Conservation (phyloP, 2,329 filamentous ascomycete species). For the Aspergillus amoenus region DNA sequence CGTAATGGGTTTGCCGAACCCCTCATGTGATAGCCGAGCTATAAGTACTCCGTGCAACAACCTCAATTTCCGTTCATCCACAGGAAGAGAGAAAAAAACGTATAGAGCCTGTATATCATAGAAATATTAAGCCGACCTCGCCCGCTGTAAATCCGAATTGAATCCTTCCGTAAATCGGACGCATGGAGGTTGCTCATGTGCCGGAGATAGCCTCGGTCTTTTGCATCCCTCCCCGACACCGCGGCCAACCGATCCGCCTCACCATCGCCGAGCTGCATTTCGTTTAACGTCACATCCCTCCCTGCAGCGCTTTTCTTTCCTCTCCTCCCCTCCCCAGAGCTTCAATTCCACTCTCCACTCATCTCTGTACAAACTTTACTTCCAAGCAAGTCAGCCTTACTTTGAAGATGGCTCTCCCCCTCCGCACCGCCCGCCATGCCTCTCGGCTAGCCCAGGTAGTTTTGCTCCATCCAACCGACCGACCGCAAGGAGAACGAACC, state of each 20-base stretch:
- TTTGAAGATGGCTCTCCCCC: conserved; percentile 21
- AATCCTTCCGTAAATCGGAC: neutral
- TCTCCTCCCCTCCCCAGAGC: conserved; percentile 5
- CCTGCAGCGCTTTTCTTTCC: neutral
- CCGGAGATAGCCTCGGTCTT: conserved; percentile 7
- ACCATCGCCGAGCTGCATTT: neutral
- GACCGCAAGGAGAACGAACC: neutral
- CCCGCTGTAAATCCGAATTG: neutral
- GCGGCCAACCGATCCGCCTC: conserved; percentile 15
- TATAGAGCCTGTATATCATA: neutral
- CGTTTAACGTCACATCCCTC: neutral
- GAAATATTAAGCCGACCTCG: neutral
- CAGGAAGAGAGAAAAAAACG: neutral
- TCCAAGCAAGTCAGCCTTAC: conserved; percentile 13
- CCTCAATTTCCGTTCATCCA: neutral
- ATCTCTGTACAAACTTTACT: neutral
- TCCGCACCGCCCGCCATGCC: conserved; percentile 40
- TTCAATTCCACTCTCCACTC: neutral
- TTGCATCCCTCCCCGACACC: neutral
- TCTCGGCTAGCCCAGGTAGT: conserved; percentile 38
- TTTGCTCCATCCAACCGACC: neutral
- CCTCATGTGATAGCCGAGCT: conserved; percentile 8
- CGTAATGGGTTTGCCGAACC: conserved; percentile 5
- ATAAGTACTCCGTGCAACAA: neutral
- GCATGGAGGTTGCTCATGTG: neutral